A percentile compares a stretch with the other conserved stretches of the same genome.
These are phyloP conservation scores for Byssochlamys sp. DNA, from an alignment of 2,329 filamentous ascomycete species.

Conservation along the genomic window DNA sequence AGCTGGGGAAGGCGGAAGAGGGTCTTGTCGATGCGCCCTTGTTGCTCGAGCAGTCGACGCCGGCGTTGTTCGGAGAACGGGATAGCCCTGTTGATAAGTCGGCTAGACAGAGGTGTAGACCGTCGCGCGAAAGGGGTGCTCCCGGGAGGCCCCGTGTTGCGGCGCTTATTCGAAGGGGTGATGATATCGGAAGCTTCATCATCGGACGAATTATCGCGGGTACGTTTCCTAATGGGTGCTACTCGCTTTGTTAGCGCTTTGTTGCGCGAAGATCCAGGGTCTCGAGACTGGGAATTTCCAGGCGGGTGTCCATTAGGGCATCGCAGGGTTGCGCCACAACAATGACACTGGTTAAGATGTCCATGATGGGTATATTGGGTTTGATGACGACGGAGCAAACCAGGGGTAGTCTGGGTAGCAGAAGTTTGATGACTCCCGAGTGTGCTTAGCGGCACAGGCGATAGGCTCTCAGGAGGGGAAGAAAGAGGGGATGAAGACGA, in stretches of 20 bases:
- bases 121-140: conserved; percentile 13
- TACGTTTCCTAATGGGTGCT: conserved; percentile 11
- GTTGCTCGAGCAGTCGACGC: conserved; percentile 19
- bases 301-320: conserved; percentile 8
- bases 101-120: conserved; percentile 12
- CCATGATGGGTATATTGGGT: not conserved
- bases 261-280: not conserved
- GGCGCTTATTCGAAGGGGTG: conserved; percentile 14
- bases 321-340: conserved; percentile 4
- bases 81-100: conserved; percentile 8
- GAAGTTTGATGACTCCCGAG: not conserved
- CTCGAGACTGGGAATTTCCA: conserved; percentile 2
- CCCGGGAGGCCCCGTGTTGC: conserved; percentile 14
- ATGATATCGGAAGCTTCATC: conserved; percentile 2
- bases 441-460: not conserved
- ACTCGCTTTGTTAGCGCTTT: conserved; percentile 1
- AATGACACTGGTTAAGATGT: conserved; percentile 3
- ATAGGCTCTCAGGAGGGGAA: not conserved
- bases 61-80: conserved; percentile 22
- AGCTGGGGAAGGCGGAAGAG: conserved; percentile 24
- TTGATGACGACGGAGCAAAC: not conserved
- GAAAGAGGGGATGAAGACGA: not conserved
- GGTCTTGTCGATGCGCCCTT: conserved; percentile 25
- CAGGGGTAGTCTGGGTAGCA: conserved; percentile 4
- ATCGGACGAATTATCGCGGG: conserved; percentile 7